These are phyloP conservation scores for Fragaria vesca DNA, from an alignment of 306 rosid species.

Conservation along the genomic window DNA sequence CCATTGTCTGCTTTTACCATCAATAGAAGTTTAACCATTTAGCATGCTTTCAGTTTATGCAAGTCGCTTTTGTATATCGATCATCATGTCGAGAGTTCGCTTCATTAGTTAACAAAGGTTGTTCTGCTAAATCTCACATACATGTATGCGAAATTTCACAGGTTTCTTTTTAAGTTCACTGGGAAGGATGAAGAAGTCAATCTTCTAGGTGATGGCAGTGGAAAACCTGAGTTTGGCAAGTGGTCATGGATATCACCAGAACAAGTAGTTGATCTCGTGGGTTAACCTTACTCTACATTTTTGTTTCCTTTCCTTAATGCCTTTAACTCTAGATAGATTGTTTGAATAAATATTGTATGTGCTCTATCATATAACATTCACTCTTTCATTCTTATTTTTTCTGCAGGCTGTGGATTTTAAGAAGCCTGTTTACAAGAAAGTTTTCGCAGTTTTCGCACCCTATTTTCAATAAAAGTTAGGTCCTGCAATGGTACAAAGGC, in stretches of 20 bases:
- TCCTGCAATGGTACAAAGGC: neutral
- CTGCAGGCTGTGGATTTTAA: constrained; percentile 83
- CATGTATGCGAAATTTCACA: constrained; percentile 11
- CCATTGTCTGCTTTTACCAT: neutral
- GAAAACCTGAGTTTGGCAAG: constrained; percentile 88
- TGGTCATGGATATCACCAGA: constrained; percentile 87
- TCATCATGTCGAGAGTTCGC: neutral
- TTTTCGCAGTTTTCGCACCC: constrained; percentile 56
- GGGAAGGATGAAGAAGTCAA: constrained; percentile 83
- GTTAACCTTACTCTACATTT: constrained; percentile 29
- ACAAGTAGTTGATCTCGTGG: constrained; percentile 55
- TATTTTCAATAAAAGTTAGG: constrained; percentile 40
- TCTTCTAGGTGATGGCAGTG: constrained; percentile 93
- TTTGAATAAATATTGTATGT: neutral
- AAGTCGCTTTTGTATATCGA: neutral
- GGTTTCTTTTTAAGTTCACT: constrained; percentile 77
- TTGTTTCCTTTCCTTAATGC: neutral
- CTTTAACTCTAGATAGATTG: neutral
- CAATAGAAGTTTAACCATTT: neutral
- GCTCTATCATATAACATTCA: neutral
- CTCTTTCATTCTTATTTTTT: constrained; percentile 17
- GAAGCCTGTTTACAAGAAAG: constrained; percentile 91
- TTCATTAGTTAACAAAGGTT: neutral
- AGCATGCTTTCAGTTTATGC: neutral
- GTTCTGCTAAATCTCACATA: neutral